Base-by-base conservation (phyloP, 805 yeast genomes). In the Saccharomycopsis fodiens region DNA sequence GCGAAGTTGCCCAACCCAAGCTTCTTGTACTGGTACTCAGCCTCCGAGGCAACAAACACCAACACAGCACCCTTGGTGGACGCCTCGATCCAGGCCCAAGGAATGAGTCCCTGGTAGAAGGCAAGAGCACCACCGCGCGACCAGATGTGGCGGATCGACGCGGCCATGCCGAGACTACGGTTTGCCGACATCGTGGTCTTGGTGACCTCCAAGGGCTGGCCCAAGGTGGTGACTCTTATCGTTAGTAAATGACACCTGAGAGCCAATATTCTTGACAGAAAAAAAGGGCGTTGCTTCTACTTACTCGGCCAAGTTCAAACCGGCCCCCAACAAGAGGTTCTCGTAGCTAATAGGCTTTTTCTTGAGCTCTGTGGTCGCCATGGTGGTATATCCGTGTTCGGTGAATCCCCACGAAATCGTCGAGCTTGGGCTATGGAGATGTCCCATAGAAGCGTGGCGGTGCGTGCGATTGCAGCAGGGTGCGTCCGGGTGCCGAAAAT, bases 81-180 rank as follows among this genome's bases (percentile, higher is more conserved):
- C 7, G 96, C 98, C 66, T 91, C 98, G 56, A 93, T 85, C 97
- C 97, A 89, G 4, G 97, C 98, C 98, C 98, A 93, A 39, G 98
- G 98, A 54, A 91, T 89, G 61, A 93, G 73, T 27, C 98, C 98
- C 65, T 93, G 98, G 67, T 89, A 93, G 68, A 89, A 93, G 0
- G 97, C 98, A 23, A 76, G 61, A 15, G 82, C 57, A 44, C 98
- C 98, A 54, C 98, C 98, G 59, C 98, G 79, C 13, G 93, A 74
- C 93, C 95, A 87, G 51, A 93, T 89, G 35, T 78, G 72, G 48
- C 73, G 73, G 43, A 81, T 72, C 22, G 96, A 85, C 55, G 79
- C 79, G 8, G 76, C 55, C 52, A 93, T 68, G 2, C 79, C 62
- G 50, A 91, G 70, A 25, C 73, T 68, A 61, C 98, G 75, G 69